Evolutionary conservation across 345 rosid species (phyloP).

Genomic region (Arabidopsis thaliana): TAIR10.1 NC_003070.9:8338001-8338500

Average conservation of each 20-base stretch:
- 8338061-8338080: background rate
- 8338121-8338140: background rate
- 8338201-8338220: constrained; percentile 75
- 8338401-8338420: constrained; percentile 34
- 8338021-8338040: constrained; percentile 51
- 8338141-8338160: background rate
- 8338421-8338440: constrained; percentile 28
- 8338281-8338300: background rate
- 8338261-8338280: constrained; percentile 36
- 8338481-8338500: constrained; percentile 16
- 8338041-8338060: constrained; percentile 72
- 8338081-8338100: background rate
- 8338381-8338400: constrained; percentile 12
- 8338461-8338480: constrained; percentile 5
- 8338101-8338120: background rate
- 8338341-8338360: background rate
- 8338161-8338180: background rate
- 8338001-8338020: constrained; percentile 30
- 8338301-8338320: background rate
- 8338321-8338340: background rate
- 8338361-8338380: constrained; percentile 25
- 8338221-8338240: constrained; percentile 76
- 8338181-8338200: constrained; percentile 42
- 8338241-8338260: constrained; percentile 79
- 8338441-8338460: background rate